phyloP scores from a whole-genome alignment of 2,329 filamentous ascomycete species.

The Aspergillus unguis region DNA sequence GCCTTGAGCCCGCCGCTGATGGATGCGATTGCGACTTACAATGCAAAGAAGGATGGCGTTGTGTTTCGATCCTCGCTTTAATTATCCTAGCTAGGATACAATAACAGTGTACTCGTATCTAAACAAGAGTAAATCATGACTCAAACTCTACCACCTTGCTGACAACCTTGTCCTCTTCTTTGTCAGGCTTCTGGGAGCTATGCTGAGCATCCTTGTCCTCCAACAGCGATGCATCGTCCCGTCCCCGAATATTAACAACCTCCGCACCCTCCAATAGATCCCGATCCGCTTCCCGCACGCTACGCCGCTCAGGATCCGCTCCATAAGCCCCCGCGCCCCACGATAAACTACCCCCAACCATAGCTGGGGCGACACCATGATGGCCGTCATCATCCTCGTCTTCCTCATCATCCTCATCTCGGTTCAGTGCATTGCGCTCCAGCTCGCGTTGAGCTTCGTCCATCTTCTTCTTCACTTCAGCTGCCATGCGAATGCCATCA shows the following conservation, averaged over 20 bases:
- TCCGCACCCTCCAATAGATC: constrained; percentile 69
- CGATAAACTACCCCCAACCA: constrained; percentile 35
- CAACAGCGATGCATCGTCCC: constrained; percentile 29
- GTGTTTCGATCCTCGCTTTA: neutral
- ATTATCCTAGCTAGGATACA: too few relatives aligned
- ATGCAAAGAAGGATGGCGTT: constrained; percentile 47
- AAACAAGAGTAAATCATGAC: constrained; percentile 17
- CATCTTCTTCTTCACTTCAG: constrained; percentile 86
- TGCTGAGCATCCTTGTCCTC: constrained; percentile 24
- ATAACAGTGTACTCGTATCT: too few relatives aligned
- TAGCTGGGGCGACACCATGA: constrained; percentile 23
- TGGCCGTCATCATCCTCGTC: constrained; percentile 65
- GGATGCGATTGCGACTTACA: constrained; percentile 59
- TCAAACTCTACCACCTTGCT: constrained; percentile 40
- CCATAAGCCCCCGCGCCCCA: constrained; percentile 45
- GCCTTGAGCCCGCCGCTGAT: constrained; percentile 60
- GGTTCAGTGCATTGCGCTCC: constrained; percentile 72
- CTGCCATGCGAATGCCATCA: constrained; percentile 93
- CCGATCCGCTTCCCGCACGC: constrained; percentile 48
- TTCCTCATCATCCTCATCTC: constrained; percentile 65
- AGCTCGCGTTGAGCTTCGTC: constrained; percentile 92
- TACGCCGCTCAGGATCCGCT: constrained; percentile 59
- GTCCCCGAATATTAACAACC: constrained; percentile 51
- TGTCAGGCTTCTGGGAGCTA: neutral
- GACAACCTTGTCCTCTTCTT: constrained; percentile 27